These are phyloP conservation scores for Symbiotaphrina buchneri DNA, from an alignment of 495 filamentous ascomycete species.

Conservation along the genomic window DNA sequence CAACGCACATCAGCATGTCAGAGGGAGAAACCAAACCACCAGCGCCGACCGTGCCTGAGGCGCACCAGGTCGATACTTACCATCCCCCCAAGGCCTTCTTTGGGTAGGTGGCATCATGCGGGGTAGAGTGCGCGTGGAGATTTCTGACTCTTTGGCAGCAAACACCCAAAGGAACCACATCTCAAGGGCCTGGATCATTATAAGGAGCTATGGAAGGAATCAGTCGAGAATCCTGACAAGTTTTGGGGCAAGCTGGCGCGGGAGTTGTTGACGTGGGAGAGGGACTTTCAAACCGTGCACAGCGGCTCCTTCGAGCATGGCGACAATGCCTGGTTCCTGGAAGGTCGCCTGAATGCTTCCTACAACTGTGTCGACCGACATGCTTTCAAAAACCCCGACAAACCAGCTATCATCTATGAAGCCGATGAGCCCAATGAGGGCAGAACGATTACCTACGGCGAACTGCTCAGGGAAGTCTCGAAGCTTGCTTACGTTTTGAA, in stretches of 20 bases:
- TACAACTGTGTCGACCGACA: constrained; percentile 97
- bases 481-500: constrained; percentile 68
- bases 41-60: neutral
- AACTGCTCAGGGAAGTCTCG: constrained; percentile 85
- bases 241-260: constrained; percentile 81
- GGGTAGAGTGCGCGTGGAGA: neutral
- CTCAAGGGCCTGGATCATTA: constrained; percentile 62
- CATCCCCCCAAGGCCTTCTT: constrained; percentile 3
- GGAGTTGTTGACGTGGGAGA: constrained; percentile 76
- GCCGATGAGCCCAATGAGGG: constrained; percentile 80
- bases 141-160: constrained; percentile 18
- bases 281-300: constrained; percentile 80
- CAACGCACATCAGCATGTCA: constrained; percentile 5
- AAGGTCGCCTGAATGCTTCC: constrained; percentile 81
- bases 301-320: constrained; percentile 56
- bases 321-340: constrained; percentile 86
- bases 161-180: constrained; percentile 47
- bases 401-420: constrained; percentile 94
- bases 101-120: constrained; percentile 2
- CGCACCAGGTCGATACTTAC: constrained; percentile 1
- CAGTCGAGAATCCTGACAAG: constrained; percentile 69
- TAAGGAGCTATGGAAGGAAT: constrained; percentile 84
- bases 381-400: constrained; percentile 77
- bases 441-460: constrained; percentile 75
- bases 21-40: constrained; percentile 2